Evolutionary conservation across 73 alveolate species (phyloP), one percentile per base, ranked within the genome.

Genomic region (Symbiodinium natans): DNA sequence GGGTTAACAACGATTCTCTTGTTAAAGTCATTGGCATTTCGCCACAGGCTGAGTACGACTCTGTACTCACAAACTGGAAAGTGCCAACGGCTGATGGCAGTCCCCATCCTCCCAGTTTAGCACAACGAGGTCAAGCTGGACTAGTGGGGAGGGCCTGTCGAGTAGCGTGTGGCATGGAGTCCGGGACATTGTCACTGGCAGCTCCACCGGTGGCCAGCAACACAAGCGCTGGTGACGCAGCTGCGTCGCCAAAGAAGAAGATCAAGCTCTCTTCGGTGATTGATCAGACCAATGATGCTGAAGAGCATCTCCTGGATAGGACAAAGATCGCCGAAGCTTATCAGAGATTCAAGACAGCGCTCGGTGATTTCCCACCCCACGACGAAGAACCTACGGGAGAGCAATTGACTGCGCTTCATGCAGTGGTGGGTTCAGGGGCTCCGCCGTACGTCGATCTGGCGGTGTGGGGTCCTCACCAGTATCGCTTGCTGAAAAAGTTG

Each of bases 271-370:
- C n/a, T 46, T 33, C 63, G 21, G 46, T 88, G 25, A 54, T 88
- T 11, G 84, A 56, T 40, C 86, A 56, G 48, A 88, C 95, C 42
- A 33, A 52, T 21, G 86, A 88, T 38, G 86, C 71, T 11, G 95
- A 88, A 83, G 86, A 52, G 34, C 31, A 63, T 4, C 63, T 31
- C 10, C 84, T 88, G 21, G 33, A 5, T 15, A 19, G 13, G 33
- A 13, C 36, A 19, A 85, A 34, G 43, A 38, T 86, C 29, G 7
- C 82, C 43, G 48, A 19, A 11, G 39, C 33, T 56, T 88, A 23
- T 19, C 25, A 2, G 17, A 34, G 46, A 25, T 88, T 52, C 46
- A 2, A 41, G 75, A 9, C 41, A 38, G 43, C 36, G 48, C 43
- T 52, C 25, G 95, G 95, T 33, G 95, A 40, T 10, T 74, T 29